Percentiles rank a stretch among this genome's conserved stretches.
These are phyloP conservation scores for Meripilus lineatus DNA, from an alignment of 1,284 basidiomycete species.

Conservation along the genomic window DNA sequence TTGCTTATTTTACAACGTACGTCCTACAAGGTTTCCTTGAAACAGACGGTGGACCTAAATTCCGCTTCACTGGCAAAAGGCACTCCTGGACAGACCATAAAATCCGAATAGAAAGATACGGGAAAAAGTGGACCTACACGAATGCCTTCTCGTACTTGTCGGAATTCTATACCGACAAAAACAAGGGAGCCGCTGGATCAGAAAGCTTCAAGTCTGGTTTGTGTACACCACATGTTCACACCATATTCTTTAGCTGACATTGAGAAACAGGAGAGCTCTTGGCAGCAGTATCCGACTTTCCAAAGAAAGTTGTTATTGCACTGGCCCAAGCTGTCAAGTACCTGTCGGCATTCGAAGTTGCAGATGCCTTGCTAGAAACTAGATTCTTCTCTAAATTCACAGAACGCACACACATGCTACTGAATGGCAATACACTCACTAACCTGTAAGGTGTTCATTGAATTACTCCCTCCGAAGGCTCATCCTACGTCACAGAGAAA, in stretches of 20 bases:
- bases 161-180: constrained; percentile 65
- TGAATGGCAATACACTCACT: constrained; percentile 83
- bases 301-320: constrained; percentile 69
- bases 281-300: constrained; percentile 68
- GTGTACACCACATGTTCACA: neutral
- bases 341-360: constrained; percentile 72
- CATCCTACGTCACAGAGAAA: constrained; percentile 46
- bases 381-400: constrained; percentile 80
- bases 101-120: constrained; percentile 62
- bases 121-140: constrained; percentile 53
- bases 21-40: constrained; percentile 13
- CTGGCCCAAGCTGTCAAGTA: constrained; percentile 77
- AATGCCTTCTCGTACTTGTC: constrained; percentile 74
- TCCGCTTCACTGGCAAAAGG: constrained; percentile 27
- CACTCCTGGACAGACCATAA: constrained; percentile 42
- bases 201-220: constrained; percentile 46
- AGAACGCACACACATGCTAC: constrained; percentile 78
- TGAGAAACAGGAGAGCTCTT: constrained; percentile 36
- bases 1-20: constrained; percentile 64
- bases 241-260: neutral
- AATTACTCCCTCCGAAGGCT: neutral
- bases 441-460: constrained; percentile 58
- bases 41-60: constrained; percentile 2
- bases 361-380: constrained; percentile 70
- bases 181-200: constrained; percentile 30